Base-by-base conservation (phyloP, 805 yeast species). In the Metschnikowia dekortorum region DNA sequence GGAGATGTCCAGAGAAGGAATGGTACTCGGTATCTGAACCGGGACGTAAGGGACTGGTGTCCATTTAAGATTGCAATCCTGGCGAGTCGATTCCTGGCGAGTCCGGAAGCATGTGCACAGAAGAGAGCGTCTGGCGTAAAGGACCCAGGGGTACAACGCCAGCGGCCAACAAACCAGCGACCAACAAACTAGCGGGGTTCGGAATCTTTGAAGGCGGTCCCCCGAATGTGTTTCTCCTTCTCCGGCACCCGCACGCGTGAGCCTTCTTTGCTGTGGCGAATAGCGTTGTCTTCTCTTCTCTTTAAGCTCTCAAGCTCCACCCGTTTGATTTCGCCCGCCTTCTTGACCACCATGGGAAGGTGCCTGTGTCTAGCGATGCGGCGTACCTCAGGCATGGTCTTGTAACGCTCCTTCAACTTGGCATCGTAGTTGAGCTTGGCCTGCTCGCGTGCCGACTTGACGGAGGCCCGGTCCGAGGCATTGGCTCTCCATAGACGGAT, bases 361-460 rank as follows among this genome's bases (percentile, higher is more conserved):
- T 94, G 97, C 67, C 99, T 83, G 71, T 94, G 98, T 68, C 91
- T 82, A 30, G 89, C 73, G 54, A 94, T 94, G 61, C 97, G 80
- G 63, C 82, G 82, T 62, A 94, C 86, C 69, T 94, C 99, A 1
- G 99, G 99, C 98, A 94, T 91, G 72, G 85, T 84, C 72, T 88
- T 88, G 77, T 81, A 94, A 65, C 96, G 80, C 63, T 92, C 96
- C 69, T 91, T 91, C 68, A 94, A 79, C 45, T 95, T 92, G 48
- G 82, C 87, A 66, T 89, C 96, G 69, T 94, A 92, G 68, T 92
- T 97, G 60, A 90, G 73, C 68, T 89, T 88, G 60, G 84, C 71
- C 65, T 94, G 81, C 69, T 89, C 87, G 61, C 87, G 81, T 8
- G 94, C 72, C 2, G 94, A 83, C 70, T 88, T 87, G 54, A 89